phyloP scores from a whole-genome alignment of 2,329 filamentous ascomycete genomes.

The Phyllosticta citriasiana region DNA sequence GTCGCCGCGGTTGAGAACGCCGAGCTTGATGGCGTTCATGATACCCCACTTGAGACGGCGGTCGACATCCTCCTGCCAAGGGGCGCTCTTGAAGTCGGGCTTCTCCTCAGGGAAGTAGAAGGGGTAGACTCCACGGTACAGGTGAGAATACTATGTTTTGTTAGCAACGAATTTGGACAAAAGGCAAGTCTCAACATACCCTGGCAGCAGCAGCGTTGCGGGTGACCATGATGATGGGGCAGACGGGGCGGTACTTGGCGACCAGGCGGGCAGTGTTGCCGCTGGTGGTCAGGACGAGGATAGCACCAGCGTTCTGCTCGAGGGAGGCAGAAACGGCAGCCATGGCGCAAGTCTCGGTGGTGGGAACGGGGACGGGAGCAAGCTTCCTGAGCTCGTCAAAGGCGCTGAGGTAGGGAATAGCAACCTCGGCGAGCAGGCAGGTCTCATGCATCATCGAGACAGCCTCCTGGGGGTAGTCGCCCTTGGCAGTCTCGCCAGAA shows the following conservation, averaged over 20 bases:
- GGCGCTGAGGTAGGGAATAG: conserved; percentile 91
- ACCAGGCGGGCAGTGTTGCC: conserved; percentile 89
- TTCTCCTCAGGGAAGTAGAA: conserved; percentile 91
- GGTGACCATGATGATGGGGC: conserved; percentile 99
- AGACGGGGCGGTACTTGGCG: conserved; percentile 97
- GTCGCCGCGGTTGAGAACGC: conserved; percentile 61
- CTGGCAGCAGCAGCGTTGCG: conserved; percentile 73
- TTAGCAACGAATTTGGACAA: neutral
- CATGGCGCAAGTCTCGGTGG: conserved; percentile 92
- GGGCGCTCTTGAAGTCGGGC: conserved; percentile 84
- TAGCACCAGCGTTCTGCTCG: conserved; percentile 91
- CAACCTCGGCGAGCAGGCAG: conserved; percentile 91
- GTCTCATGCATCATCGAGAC: conserved; percentile 98
- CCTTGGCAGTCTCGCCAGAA: conserved; percentile 98
- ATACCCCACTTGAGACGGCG: conserved; percentile 96
- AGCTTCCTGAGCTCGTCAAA: conserved; percentile 91
- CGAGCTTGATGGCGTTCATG: conserved; percentile 72
- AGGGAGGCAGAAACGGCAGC: conserved; percentile 90
- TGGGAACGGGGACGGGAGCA: conserved; percentile 71
- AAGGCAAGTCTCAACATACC: conserved; percentile 30
- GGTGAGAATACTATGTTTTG: conserved; percentile 60
- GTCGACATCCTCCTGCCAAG: conserved; percentile 99
- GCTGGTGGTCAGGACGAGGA: conserved; percentile 89
- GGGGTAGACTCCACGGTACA: conserved; percentile 96
- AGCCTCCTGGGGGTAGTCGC: conserved; percentile 82